Evolutionary conservation across 2,329 filamentous ascomycete genomes (phyloP).

Genomic region (Apiospora arundinis): DNA sequence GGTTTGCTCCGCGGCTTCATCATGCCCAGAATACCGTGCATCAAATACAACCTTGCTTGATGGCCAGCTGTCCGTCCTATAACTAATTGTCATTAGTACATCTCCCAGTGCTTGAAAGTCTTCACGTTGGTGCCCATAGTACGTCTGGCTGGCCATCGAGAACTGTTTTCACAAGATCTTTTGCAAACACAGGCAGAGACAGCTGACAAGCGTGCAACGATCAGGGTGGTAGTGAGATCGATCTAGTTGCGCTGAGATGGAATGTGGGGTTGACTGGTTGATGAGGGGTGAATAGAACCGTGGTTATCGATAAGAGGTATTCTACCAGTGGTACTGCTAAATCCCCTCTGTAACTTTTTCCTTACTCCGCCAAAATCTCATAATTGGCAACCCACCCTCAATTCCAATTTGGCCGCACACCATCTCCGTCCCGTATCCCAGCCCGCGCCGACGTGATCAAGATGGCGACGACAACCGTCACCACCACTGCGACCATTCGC

Average conservation of each 20-base stretch:
- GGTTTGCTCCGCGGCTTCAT: background rate
- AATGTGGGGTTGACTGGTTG: background rate
- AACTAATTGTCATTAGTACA: too few species aligned
- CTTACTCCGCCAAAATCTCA: conserved; percentile 19
- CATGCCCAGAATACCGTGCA: background rate
- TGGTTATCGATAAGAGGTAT: conserved; percentile 3
- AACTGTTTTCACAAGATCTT: too few species aligned
- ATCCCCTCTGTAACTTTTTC: conserved; percentile 1
- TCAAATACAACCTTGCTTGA: too few species aligned
- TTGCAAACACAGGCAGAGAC: too few species aligned
- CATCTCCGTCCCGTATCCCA: background rate
- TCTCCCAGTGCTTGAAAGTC: too few species aligned
- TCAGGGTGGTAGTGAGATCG: background rate
- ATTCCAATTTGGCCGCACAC: conserved; percentile 6
- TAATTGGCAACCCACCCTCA: background rate
- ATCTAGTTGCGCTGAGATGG: background rate
- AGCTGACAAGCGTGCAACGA: too few species aligned
- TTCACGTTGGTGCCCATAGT: too few species aligned
- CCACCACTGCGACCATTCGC: conserved; percentile 69
- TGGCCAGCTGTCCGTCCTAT: too few species aligned
- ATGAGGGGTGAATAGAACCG: background rate
- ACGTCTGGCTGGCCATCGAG: too few species aligned
- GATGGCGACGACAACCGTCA: conserved; percentile 60
- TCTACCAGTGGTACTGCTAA: background rate
- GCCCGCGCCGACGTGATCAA: conserved; percentile 2